phyloP scores from a whole-genome alignment of 495 filamentous ascomycete genomes.

The Lophiostoma macrostomum region DNA sequence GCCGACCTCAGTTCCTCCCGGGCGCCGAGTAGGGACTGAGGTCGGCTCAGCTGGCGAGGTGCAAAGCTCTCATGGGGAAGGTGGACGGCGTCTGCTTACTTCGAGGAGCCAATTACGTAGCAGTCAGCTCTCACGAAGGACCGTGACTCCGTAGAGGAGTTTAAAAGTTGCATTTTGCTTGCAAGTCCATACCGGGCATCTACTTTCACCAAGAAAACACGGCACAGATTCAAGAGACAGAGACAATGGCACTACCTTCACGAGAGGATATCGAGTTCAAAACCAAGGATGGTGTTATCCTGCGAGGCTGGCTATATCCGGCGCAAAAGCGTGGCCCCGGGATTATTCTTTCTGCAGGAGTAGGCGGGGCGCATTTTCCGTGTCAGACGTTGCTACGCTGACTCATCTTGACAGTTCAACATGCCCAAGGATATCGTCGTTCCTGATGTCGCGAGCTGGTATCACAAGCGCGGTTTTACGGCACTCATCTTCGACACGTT shows the following conservation, averaged over 20 bases:
- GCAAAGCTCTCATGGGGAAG: no score
- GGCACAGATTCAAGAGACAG: background rate
- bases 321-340: background rate
- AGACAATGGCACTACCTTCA: background rate
- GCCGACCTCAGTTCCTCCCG: no score
- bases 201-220: background rate
- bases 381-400: background rate
- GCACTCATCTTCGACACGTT: background rate
- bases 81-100: no score
- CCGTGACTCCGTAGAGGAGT: no score
- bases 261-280: background rate
- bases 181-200: background rate
- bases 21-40: no score
- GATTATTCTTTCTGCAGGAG: constrained; percentile 6
- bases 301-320: background rate
- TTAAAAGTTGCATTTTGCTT: no score
- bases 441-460: background rate
- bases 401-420: background rate
- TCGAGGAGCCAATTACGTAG: no score
- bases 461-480: constrained; percentile 1
- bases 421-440: constrained; percentile 4
- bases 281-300: background rate
- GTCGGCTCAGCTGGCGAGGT: no score
- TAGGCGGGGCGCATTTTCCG: background rate
- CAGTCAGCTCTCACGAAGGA: no score